Conservation (phyloP, 2,329 filamentous ascomycete species). For the Phaeosphaeriaceae sp. region DNA sequence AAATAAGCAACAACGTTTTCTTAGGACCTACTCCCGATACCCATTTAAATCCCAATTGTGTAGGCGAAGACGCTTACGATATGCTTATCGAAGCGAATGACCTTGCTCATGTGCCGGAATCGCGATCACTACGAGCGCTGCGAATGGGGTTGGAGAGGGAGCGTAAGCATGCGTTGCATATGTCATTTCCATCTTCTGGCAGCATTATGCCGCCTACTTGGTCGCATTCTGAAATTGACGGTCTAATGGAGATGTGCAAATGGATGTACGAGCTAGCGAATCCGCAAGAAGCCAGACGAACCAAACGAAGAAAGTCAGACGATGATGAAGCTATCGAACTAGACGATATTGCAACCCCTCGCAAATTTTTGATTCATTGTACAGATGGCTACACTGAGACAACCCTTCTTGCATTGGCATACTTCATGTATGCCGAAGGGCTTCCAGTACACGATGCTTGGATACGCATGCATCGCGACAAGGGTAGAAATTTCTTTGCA, state of each 20-base stretch:
- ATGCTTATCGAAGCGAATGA: constrained; percentile 90
- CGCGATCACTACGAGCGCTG: constrained; percentile 68
- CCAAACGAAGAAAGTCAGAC: constrained; percentile 53
- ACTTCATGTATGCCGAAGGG: constrained; percentile 90
- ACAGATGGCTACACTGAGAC: constrained; percentile 96
- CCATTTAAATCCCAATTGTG: constrained; percentile 51
- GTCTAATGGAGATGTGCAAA: constrained; percentile 81
- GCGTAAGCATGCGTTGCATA: constrained; percentile 56
- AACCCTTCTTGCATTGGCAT: constrained; percentile 85
- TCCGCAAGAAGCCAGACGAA: constrained; percentile 54
- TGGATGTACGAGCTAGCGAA: constrained; percentile 89
- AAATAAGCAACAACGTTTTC: constrained; percentile 90
- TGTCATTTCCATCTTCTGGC: constrained; percentile 94
- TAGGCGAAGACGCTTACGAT: constrained; percentile 69
- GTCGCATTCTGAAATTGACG: constrained; percentile 82
- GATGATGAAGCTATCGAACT: constrained; percentile 65
- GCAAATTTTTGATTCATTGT: constrained; percentile 86
- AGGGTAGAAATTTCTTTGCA: constrained; percentile 91
- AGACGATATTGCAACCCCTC: constrained; percentile 53
- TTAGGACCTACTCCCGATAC: constrained; percentile 84
- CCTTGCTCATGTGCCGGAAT: constrained; percentile 75
- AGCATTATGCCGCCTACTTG: constrained; percentile 85
- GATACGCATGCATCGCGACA: constrained; percentile 80
- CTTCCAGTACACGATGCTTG: constrained; percentile 82
- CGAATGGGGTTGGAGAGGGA: constrained; percentile 59